phyloP scores from a whole-genome alignment of 2,329 filamentous ascomycete genomes.

The Juglanconis sp. region DNA sequence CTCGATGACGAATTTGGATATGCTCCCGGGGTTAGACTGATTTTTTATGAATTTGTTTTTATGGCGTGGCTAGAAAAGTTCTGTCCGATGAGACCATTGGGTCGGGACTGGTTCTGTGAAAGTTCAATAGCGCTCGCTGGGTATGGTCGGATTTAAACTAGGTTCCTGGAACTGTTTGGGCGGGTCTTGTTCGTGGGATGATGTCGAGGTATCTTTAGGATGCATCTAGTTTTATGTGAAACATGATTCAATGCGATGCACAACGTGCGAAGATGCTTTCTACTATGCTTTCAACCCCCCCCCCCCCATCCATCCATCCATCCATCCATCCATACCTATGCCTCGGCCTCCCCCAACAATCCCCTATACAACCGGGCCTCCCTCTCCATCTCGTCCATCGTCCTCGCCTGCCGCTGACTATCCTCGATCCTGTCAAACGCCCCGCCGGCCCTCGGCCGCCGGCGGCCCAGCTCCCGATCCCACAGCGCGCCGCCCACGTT shows the following conservation, averaged over 20 bases:
- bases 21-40: conserved; percentile 27
- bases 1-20: conserved; percentile 25
- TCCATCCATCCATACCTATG: conserved; percentile 12
- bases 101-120: not conserved
- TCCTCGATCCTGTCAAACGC: conserved; percentile 70
- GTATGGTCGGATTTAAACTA: not conserved
- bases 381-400: conserved; percentile 70
- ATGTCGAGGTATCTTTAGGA: no score
- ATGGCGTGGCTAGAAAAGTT: not conserved
- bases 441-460: conserved; percentile 48
- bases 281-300: not conserved
- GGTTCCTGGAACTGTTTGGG: not conserved
- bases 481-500: conserved; percentile 72
- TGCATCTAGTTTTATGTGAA: no score
- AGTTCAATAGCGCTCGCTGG: no score
- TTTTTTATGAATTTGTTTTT: not conserved
- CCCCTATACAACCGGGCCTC: conserved; percentile 69
- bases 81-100: not conserved
- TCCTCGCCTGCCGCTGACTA: conserved; percentile 63
- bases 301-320: not conserved
- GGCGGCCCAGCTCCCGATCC: conserved; percentile 38
- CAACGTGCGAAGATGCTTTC: not conserved
- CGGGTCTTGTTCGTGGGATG: no score
- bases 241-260: not conserved
- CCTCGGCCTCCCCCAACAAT: conserved; percentile 43